Conservation (phyloP, 768 basidiomycete genomes). For the Agrocybe praecox region DNA sequence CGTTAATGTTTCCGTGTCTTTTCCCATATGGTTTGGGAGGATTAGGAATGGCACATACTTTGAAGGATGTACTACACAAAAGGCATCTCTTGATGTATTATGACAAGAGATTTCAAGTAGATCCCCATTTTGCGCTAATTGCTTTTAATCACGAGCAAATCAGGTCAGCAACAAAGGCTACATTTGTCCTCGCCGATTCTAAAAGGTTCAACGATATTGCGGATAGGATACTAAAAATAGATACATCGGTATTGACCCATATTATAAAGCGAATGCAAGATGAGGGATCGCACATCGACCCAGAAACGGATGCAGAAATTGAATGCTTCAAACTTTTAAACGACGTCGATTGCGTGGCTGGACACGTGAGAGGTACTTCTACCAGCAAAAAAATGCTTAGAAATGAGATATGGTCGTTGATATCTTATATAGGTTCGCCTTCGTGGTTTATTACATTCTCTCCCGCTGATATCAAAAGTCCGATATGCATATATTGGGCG, state of each 20-base stretch:
- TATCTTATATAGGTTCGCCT: slow-evolving; percentile 26
- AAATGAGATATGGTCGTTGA: slow-evolving; percentile 33
- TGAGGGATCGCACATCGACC: slow-evolving; percentile 17
- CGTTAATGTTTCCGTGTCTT: not conserved
- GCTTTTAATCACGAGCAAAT: slow-evolving; percentile 43
- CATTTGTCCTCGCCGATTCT: slow-evolving; percentile 28
- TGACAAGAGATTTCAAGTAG: slow-evolving; percentile 41
- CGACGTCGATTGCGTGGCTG: slow-evolving; percentile 28
- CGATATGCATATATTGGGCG: slow-evolving; percentile 36
- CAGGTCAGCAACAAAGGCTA: slow-evolving; percentile 22
- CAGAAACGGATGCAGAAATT: too few relatives aligned
- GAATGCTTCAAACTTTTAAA: slow-evolving; percentile 24
- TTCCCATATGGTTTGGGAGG: not conserved
- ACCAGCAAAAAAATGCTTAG: slow-evolving; percentile 26
- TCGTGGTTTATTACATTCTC: slow-evolving; percentile 39
- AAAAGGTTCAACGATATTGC: slow-evolving; percentile 27
- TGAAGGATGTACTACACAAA: too few relatives aligned
- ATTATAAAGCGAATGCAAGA: slow-evolving; percentile 18
- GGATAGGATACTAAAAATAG: slow-evolving; percentile 18
- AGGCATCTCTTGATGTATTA: slow-evolving; percentile 16
- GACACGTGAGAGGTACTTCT: slow-evolving; percentile 23
- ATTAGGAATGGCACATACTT: too few relatives aligned
- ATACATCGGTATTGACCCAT: slow-evolving; percentile 19
- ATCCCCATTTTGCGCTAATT: slow-evolving; percentile 35
- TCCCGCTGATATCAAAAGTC: too few relatives aligned